Conservation (phyloP, 2,329 filamentous ascomycete genomes). For the Fusarium cyanostomum region DNA sequence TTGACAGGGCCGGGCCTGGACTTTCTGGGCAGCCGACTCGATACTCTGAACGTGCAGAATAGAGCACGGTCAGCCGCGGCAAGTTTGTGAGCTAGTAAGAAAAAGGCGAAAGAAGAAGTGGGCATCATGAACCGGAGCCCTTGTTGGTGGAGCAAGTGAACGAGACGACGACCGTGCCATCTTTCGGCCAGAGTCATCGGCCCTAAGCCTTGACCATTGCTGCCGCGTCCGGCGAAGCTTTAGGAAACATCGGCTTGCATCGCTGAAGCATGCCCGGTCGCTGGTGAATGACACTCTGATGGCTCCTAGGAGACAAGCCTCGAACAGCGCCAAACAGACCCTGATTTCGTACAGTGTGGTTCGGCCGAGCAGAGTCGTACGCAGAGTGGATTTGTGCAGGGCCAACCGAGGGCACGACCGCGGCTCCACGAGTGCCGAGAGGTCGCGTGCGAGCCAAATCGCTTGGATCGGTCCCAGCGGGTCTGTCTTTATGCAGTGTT, state of each 20-base stretch:
- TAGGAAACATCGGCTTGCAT: conserved; percentile 9
- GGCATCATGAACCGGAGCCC: conserved; percentile 30
- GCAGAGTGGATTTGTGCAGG: conserved; percentile 2
- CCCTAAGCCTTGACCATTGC: conserved; percentile 30
- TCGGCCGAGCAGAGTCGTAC: not conserved
- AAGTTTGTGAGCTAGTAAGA: conserved; percentile 37
- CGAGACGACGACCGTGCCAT: conserved; percentile 25
- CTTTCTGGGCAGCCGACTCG: conserved; percentile 26
- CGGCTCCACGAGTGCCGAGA: conserved; percentile 36
- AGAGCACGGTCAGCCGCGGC: conserved; percentile 42
- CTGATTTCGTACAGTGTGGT: conserved; percentile 6
- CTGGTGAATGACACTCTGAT: not conserved
- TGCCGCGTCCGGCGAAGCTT: conserved; percentile 32
- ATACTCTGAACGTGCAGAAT: conserved; percentile 15
- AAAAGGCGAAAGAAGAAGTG: conserved; percentile 31
- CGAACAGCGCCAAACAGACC: not conserved
- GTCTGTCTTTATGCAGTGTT: conserved; percentile 27
- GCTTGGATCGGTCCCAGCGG: conserved; percentile 40
- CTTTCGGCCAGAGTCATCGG: conserved; percentile 32
- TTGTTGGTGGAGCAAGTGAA: conserved; percentile 25
- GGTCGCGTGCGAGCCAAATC: conserved; percentile 44
- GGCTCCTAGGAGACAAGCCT: not conserved
- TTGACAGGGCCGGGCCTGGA: conserved; percentile 34
- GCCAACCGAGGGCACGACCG: conserved; percentile 15
- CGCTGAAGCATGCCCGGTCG: not conserved